Evolutionary conservation across 371 early-diverging fungal species (phyloP), one percentile per base, ranked within the genome.

Genomic region (Rhizopus delemar): DNA sequence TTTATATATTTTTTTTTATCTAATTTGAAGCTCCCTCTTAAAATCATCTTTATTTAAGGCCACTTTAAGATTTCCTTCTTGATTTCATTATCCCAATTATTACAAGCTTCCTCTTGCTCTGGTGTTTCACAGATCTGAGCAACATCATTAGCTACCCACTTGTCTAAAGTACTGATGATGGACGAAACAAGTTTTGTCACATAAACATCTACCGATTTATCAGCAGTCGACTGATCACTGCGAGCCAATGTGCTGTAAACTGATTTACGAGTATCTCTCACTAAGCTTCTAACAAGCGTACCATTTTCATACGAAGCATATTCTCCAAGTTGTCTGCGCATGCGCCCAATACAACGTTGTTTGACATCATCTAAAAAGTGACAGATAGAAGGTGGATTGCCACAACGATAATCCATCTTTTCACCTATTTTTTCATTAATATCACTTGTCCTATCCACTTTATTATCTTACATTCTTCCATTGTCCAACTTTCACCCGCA

Each of bases 341-440:
- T 75, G 51, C 75, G 73, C 3, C 65, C 63, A 15, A 75, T 48
- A 53, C 72, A 69, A 60, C 80, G 80, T 48, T 56, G 53, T 62
- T 80, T 80, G 39, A 75, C 66, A 66, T 77, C 57, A 16, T 57
- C 50, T 65, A 86, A 73, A 52, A 77, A 81, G 65, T 86, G 78
- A 61, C 87, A 86, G 56, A 86, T 82, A 22, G 85, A 83, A 13
- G 87, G 87, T 9, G 87, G 87, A 63, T 86, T 86, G 15, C 87
- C 87, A 62, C 87, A 86, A 58, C 85, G 81, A 50, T 85, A 85
- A 54, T 86, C 80, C 83, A 81, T 81, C 41, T 76, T 77, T 43
- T 66, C 62, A 59, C 77, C 77, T 77, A 54, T 4, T 22, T 22
- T 22, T 22, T 22, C 22, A 22, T 22, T 22, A 22, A 22, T 22